Evolutionary conservation across 2,329 filamentous ascomycete species (phyloP), one percentile per base, ranked within the genome.

Genomic region (Monosporascus sp.): DNA sequence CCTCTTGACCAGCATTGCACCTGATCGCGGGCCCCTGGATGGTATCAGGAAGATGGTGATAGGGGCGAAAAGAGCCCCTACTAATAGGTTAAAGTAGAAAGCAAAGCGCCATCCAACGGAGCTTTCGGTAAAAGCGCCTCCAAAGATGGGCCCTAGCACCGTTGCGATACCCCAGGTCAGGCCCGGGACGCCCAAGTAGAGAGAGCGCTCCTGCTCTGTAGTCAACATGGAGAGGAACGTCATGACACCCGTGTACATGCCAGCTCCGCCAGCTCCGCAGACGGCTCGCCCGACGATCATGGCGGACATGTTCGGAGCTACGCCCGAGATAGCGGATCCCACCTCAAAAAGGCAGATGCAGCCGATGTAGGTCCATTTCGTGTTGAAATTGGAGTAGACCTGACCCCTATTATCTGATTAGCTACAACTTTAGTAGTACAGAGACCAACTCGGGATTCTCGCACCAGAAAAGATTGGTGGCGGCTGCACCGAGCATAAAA

Each of bases 31-130:
- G 41, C 14, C 11, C 8, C 6, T 7, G 7, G 18, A 7, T 3
- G 41, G 41, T 5, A 44, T 11, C 8, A 44, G 6, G 7, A 44
- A 24, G 14, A 44, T 8, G n/a, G 11, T 44, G 18, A 26, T 24
- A 20, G 1, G 77, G 71, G n/a, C 41, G 7, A 44, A 44, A 2
- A 7, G 18, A 24, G 18, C 41, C 5, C 41, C 41, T 14, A 78
- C 64, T 45, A 78, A 67, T 1, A 84, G 68, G 58, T 84, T 84
- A 68, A 84, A 78, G 59, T 85, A 85, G 53, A 78, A 78, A 0
- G 66, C 66, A 70, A 71, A 77, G 49, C 77, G 55, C 76, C 76
- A 79, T 0, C 67, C 70, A 1, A 69, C 74, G 2, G 63, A 52
- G 9, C 61, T 68, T 44, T 74, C 72, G 7, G 67, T 67, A 37